Evolutionary conservation across 176 grass and related monocot species (phyloP).

Genomic region (Neostapfia colusana): DNA sequence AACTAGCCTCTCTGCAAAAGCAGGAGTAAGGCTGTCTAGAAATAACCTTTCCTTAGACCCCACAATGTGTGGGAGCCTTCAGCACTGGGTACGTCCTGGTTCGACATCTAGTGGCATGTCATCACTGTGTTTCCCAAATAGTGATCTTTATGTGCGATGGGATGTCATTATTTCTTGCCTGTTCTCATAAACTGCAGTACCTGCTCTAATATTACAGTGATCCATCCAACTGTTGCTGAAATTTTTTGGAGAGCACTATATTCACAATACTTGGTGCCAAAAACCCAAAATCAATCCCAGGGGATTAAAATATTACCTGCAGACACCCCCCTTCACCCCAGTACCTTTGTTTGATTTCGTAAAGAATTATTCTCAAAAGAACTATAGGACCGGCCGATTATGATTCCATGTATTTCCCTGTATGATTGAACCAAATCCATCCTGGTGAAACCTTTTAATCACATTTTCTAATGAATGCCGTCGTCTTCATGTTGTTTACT

Average conservation of each 20-base stretch:
- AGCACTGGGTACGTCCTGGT: neutral
- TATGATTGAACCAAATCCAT: constrained; percentile 4
- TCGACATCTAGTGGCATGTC: neutral
- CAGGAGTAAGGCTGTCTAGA: too few species aligned
- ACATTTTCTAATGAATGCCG: neutral
- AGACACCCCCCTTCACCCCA: neutral
- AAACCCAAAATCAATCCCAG: too few species aligned
- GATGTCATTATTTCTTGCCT: neutral
- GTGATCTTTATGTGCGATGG: neutral
- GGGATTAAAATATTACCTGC: neutral
- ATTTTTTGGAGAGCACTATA: neutral
- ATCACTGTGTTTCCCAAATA: neutral
- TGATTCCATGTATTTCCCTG: neutral
- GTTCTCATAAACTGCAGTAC: neutral
- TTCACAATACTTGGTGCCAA: neutral
- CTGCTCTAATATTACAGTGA: constrained; percentile 4
- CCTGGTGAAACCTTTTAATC: constrained; percentile 5
- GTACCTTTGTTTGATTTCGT: neutral
- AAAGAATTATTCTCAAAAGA: neutral
- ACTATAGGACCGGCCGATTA: neutral
- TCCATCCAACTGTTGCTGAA: constrained; percentile 8
- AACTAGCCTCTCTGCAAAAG: too few species aligned
- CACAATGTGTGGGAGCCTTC: too few species aligned
- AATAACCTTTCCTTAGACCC: too few species aligned
- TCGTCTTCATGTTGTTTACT: constrained; percentile 20